These are phyloP conservation scores for Candida sanyaensis DNA, from an alignment of 1,139 yeast genomes.

Conservation along the genomic window DNA sequence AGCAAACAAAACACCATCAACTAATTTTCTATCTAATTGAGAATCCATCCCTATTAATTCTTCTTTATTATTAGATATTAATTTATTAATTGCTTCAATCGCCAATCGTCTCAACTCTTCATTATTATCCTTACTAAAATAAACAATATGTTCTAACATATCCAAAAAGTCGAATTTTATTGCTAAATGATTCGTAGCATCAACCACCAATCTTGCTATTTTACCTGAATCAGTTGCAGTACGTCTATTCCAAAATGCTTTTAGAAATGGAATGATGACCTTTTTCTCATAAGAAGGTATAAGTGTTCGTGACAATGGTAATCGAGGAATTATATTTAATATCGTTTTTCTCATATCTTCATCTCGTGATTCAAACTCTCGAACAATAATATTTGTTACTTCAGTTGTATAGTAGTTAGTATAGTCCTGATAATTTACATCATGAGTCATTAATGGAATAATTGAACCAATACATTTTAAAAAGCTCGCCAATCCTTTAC, in stretches of 20 bases:
- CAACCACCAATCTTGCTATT: constrained; percentile 62
- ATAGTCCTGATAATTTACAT: constrained; percentile 59
- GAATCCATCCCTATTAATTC: constrained; percentile 40
- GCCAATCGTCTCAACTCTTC: constrained; percentile 82
- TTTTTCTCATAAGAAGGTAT: constrained; percentile 35
- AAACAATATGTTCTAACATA: constrained; percentile 58
- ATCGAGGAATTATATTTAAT: constrained; percentile 37
- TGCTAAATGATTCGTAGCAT: constrained; percentile 71
- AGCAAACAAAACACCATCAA: constrained; percentile 84
- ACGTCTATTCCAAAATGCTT: constrained; percentile 77
- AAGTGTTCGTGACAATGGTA: constrained; percentile 35
- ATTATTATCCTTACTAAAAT: constrained; percentile 74
- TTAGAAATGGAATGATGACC: constrained; percentile 65
- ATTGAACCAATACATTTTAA: constrained; percentile 77
- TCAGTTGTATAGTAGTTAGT: constrained; percentile 79
- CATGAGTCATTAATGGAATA: constrained; percentile 77
- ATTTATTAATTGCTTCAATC: constrained; percentile 58
- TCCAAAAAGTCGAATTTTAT: constrained; percentile 66
- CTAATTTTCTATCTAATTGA: constrained; percentile 59
- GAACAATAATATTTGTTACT: constrained; percentile 61
- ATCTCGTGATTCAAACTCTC: constrained; percentile 83
- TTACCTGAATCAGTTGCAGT: constrained; percentile 55
- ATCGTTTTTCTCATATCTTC: constrained; percentile 87
- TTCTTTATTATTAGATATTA: constrained; percentile 29
- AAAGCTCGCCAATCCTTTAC: constrained; percentile 75